Conservation (phyloP, 2,329 filamentous ascomycete genomes). For the Aureobasidium mangrovei region DNA sequence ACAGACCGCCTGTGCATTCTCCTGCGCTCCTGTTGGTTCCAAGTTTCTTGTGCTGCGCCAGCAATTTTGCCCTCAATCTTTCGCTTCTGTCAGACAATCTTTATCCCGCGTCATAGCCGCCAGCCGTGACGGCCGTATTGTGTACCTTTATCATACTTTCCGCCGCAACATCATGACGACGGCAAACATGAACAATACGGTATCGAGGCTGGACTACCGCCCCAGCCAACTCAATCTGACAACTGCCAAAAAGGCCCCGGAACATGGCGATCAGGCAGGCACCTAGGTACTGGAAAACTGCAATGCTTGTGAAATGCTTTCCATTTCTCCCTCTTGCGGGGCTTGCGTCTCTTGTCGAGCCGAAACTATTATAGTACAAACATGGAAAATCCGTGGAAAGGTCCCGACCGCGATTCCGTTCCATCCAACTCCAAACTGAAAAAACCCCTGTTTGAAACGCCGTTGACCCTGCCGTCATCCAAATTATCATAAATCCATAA, state of each 20-base stretch:
- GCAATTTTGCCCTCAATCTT: background rate
- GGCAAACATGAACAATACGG: background rate
- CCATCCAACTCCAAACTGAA: conserved; percentile 11
- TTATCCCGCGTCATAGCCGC: background rate
- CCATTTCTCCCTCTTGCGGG: too few relatives aligned
- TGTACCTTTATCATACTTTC: too few relatives aligned
- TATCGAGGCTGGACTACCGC: background rate
- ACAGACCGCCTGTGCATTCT: conserved; percentile 2
- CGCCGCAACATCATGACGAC: background rate
- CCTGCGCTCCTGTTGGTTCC: background rate
- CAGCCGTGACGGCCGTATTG: background rate
- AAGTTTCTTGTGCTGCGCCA: background rate
- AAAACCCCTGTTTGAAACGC: conserved; percentile 1
- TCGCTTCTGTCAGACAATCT: background rate
- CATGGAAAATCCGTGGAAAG: background rate
- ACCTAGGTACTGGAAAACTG: background rate
- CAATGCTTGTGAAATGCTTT: too few relatives aligned
- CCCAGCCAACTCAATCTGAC: background rate
- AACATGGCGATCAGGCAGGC: background rate
- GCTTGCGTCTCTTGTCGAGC: too few relatives aligned
- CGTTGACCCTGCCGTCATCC: background rate
- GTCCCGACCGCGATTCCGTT: background rate
- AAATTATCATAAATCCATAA: conserved; percentile 7
- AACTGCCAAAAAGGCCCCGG: too few relatives aligned
- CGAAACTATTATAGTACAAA: background rate